Base-by-base conservation (phyloP, 768 basidiomycete species). In the Clitopilus passeckerianus region DNA sequence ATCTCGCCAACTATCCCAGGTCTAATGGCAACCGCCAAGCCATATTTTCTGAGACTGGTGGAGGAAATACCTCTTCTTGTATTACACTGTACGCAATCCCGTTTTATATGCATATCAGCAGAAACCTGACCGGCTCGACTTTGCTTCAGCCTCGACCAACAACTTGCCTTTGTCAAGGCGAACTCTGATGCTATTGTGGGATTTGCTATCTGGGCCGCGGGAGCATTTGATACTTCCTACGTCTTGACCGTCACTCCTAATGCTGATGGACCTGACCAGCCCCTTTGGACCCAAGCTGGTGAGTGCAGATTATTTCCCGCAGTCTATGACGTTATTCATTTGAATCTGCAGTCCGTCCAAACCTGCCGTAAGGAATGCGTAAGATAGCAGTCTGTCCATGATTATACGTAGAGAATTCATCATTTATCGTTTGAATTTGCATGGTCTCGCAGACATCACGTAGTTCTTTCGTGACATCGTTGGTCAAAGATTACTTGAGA, bases 191-290 rank as follows among this genome's bases (percentile, higher is more conserved):
- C 66, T 34, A 71, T 81, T 46, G 70, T 73, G 37, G 83, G 83
- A 16, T 85, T 82, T 72, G 72, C 80, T n/a, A 72, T 78, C 37
- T 84, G 82, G 83, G 72, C 79, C 60, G 83, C 78, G 41, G 82
- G 82, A 46, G 71, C 77, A 2, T 85, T 84, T 67, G 77, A 77
- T 59, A 75, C 79, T 1, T 74, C 71, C 56, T 85, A 85, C 67
- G 71, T 72, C n/a, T 73, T 84, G 53, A 75, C 77, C 24, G 68
- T 81, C 54, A 79, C 78, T 12, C 83, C 83, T 20, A 75, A 74
- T 67, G 60, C 75, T 20, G 71, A 81, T 64, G 79, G 80, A 53
- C 70, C 74, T 34, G 80, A 81, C 64, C 78, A 80, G 64, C 76
- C 76, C 18, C 63, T 80, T 24, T 80, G 77, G 77, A 68, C 66